Conservation (phyloP, 331 rosid species). For the Saraca asoca region DNA sequence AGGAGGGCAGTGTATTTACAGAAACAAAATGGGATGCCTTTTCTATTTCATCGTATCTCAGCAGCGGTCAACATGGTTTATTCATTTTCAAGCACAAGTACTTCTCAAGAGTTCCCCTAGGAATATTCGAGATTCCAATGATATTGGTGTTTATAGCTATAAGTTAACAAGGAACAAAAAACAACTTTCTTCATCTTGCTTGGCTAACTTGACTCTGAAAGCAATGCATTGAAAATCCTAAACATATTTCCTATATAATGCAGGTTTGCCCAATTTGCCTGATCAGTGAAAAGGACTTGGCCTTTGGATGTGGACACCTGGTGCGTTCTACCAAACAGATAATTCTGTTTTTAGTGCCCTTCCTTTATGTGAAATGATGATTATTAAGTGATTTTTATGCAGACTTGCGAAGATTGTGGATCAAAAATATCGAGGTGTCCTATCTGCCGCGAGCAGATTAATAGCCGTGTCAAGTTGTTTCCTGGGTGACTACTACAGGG, state of each 20-base stretch:
- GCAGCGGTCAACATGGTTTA: not conserved
- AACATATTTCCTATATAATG: conserved; percentile 29
- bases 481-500: conserved; percentile 37
- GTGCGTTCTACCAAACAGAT: conserved; percentile 29
- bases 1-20: no score
- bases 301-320: conserved; percentile 84
- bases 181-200: not conserved
- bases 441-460: conserved; percentile 62
- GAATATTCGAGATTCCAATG: conserved; percentile 5
- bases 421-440: conserved; percentile 51
- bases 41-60: not conserved
- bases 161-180: not conserved
- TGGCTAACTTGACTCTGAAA: not conserved
- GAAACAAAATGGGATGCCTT: no score
- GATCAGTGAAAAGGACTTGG: conserved; percentile 60
- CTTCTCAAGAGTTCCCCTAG: not conserved
- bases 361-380: not conserved
- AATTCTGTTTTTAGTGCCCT: not conserved
- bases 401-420: conserved; percentile 66
- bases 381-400: conserved; percentile 14
- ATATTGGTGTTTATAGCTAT: not conserved
- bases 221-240: not conserved
- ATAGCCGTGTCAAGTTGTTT: conserved; percentile 48
- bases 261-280: conserved; percentile 66
- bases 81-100: not conserved